Conservation (phyloP, 805 yeast species). For the Teunomyces barrocoloradensis region DNA sequence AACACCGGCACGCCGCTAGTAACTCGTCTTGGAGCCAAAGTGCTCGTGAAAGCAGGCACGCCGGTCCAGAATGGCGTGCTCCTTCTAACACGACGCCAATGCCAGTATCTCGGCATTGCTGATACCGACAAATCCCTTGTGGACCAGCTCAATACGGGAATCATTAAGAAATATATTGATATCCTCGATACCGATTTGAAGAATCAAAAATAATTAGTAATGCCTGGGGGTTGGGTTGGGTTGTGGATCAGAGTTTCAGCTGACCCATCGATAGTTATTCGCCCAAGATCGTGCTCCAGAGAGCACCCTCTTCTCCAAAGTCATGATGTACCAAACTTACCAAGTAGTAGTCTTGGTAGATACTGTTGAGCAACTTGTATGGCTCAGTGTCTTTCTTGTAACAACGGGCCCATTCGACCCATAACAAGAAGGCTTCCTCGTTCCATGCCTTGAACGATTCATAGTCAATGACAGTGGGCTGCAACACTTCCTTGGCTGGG, state of each 20-base stretch:
- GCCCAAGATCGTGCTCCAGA: constrained; percentile 65
- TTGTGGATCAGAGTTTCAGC: not conserved
- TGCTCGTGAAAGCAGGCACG: constrained; percentile 51
- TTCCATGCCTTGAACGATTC: constrained; percentile 95
- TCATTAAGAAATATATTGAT: constrained; percentile 38
- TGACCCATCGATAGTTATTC: constrained; percentile 21
- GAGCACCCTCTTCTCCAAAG: constrained; percentile 64
- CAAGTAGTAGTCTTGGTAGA: constrained; percentile 64
- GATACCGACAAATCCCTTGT: constrained; percentile 21
- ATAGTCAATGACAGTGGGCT: constrained; percentile 87
- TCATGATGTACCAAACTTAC: constrained; percentile 90
- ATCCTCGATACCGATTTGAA: constrained; percentile 30
- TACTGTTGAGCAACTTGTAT: constrained; percentile 57
- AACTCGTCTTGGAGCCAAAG: constrained; percentile 52
- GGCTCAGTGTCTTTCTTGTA: constrained; percentile 59
- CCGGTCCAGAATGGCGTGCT: constrained; percentile 46
- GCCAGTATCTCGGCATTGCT: constrained; percentile 32
- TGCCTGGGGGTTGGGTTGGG: not conserved
- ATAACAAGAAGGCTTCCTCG: constrained; percentile 89
- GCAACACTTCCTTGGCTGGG: constrained; percentile 84
- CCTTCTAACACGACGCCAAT: constrained; percentile 30
- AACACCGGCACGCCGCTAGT: constrained; percentile 29
- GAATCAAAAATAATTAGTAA: not conserved
- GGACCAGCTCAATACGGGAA: constrained; percentile 30
- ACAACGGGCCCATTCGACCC: constrained; percentile 89